These are phyloP conservation scores for Candida buenavistaensis DNA, from an alignment of 1,139 yeast genomes.

Conservation along the genomic window DNA sequence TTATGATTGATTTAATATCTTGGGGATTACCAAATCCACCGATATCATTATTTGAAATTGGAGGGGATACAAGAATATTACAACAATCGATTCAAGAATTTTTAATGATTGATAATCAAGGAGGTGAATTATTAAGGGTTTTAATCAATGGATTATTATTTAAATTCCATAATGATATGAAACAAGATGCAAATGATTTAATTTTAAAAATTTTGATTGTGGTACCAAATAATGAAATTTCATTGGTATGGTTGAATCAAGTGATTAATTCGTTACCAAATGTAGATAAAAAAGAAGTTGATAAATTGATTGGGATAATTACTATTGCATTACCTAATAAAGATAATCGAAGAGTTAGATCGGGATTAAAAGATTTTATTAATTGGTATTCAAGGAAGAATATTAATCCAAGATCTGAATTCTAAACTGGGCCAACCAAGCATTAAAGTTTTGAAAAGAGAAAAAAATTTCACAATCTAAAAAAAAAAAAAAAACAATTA, in stretches of 20 bases:
- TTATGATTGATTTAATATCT: constrained; percentile 71
- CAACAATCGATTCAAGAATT: constrained; percentile 45
- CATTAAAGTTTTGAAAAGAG: too few species aligned
- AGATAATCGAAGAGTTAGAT: constrained; percentile 73
- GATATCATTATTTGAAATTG: constrained; percentile 60
- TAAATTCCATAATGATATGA: constrained; percentile 69
- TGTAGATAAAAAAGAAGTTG: constrained; percentile 65
- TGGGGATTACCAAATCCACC: constrained; percentile 88
- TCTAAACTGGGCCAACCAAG: constrained; percentile 15
- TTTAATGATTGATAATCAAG: constrained; percentile 47
- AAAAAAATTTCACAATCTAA: too few species aligned
- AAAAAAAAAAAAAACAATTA: too few species aligned
- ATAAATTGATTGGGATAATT: constrained; percentile 57
- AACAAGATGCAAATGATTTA: constrained; percentile 75
- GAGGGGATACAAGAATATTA: constrained; percentile 43
- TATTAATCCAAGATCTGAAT: constrained; percentile 51
- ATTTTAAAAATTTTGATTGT: constrained; percentile 65
- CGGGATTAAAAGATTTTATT: constrained; percentile 71
- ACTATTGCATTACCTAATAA: constrained; percentile 63
- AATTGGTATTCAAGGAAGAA: constrained; percentile 83
- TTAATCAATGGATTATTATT: constrained; percentile 68
- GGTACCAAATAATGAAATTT: constrained; percentile 38
- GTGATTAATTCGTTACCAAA: constrained; percentile 60
- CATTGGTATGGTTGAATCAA: constrained; percentile 60
- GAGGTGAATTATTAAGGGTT: constrained; percentile 54